Evolutionary conservation across 1,284 basidiomycete genomes (phyloP).

Genomic region (Polyporus tsugae): DNA sequence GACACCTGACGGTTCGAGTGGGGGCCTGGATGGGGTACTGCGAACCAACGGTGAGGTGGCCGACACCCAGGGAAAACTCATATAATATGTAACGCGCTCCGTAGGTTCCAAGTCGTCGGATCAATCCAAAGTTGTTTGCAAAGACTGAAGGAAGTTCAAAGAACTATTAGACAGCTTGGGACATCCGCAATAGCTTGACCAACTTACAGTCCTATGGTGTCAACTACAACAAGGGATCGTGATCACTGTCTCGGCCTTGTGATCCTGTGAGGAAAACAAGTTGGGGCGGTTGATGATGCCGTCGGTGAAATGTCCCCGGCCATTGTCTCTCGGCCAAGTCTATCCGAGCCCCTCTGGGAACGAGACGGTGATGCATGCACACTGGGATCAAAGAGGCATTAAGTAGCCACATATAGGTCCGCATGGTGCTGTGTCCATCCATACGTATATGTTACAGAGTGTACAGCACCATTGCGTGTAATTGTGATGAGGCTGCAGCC

Average conservation of each 20-base stretch:
- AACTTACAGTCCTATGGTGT: no score
- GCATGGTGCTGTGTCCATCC: slow-evolving; percentile 1
- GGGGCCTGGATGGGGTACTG: not conserved
- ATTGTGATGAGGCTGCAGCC: not conserved
- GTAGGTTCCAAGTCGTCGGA: not conserved
- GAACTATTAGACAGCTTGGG: no score
- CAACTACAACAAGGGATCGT: no score
- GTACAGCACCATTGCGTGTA: not conserved
- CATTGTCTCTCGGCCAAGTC: not conserved
- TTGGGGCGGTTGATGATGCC: not conserved
- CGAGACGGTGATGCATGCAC: not conserved
- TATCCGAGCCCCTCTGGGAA: not conserved
- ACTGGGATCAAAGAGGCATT: not conserved
- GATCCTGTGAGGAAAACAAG: not conserved
- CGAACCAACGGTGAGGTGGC: not conserved
- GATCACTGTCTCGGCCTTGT: no score
- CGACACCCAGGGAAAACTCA: not conserved
- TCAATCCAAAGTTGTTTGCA: no score
- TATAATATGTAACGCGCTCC: not conserved
- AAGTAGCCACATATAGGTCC: not conserved
- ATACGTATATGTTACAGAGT: not conserved
- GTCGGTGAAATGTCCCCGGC: not conserved
- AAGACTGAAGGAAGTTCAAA: no score
- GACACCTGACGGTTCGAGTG: not conserved
- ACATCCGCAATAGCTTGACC: no score